These are phyloP conservation scores for Albatrellus sp. DNA, from an alignment of 1,284 basidiomycete species.

Conservation along the genomic window DNA sequence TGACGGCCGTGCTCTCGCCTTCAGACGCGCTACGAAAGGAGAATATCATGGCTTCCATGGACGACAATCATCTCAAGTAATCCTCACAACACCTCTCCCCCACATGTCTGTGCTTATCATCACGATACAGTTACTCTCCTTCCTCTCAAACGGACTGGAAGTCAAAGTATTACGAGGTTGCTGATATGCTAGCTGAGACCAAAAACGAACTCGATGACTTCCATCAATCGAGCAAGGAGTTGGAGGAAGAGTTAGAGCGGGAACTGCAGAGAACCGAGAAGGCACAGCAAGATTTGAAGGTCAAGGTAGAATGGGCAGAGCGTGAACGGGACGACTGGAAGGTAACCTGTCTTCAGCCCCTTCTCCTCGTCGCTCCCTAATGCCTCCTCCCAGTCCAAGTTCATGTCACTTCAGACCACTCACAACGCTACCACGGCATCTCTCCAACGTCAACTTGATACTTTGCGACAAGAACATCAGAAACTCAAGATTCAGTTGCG, in stretches of 20 bases:
- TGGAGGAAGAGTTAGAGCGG: slow-evolving; percentile 86
- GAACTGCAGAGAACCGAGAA: slow-evolving; percentile 84
- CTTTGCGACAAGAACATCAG: slow-evolving; percentile 69
- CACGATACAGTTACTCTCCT: slow-evolving; percentile 40
- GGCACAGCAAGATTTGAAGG: slow-evolving; percentile 69
- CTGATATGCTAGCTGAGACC: slow-evolving; percentile 78
- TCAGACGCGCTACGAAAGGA: slow-evolving; percentile 47
- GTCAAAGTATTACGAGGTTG: slow-evolving; percentile 74
- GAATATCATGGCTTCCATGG: slow-evolving; percentile 40
- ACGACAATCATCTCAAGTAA: slow-evolving; percentile 54
- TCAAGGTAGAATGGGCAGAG: slow-evolving; percentile 65
- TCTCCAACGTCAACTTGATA: slow-evolving; percentile 83
- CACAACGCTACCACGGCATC: slow-evolving; percentile 82
- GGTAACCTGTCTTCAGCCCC: slow-evolving; percentile 30
- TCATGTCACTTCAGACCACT: slow-evolving; percentile 78
- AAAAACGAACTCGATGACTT: slow-evolving; percentile 85
- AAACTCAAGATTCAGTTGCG: slow-evolving; percentile 70
- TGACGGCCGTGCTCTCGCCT: slow-evolving; percentile 56
- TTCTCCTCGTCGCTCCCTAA: not conserved
- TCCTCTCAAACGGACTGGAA: slow-evolving; percentile 56
- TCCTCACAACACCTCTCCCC: slow-evolving; percentile 2
- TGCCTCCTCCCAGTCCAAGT: slow-evolving; percentile 34
- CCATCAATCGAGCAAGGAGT: slow-evolving; percentile 80
- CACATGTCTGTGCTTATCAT: slow-evolving; percentile 5
- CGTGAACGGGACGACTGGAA: slow-evolving; percentile 87